These are phyloP conservation scores for Thoreauomyces humboldtii DNA, from an alignment of 192 early-diverging fungal species.

Conservation along the genomic window DNA sequence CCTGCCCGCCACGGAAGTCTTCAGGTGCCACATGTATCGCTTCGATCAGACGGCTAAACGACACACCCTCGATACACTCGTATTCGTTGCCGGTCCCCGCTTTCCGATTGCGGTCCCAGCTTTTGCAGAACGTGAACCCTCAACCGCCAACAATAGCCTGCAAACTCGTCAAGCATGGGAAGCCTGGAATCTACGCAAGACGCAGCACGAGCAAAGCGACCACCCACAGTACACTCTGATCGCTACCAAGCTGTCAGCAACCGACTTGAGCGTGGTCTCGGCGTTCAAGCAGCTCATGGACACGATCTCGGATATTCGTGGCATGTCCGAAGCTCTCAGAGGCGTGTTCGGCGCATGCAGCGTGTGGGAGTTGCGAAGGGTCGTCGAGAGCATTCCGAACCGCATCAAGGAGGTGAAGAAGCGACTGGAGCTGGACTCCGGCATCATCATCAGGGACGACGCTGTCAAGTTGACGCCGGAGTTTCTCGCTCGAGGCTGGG, in stretches of 20 bases:
- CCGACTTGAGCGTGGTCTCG: slow-evolving; percentile 32
- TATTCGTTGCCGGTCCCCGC: slow-evolving; percentile 35
- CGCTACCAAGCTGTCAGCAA: slow-evolving; percentile 37
- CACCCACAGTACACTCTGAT: slow-evolving; percentile 48
- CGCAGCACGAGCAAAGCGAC: slow-evolving; percentile 44
- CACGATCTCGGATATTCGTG: slow-evolving; percentile 46
- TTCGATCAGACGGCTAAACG: slow-evolving; percentile 43
- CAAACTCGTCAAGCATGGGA: slow-evolving; percentile 47
- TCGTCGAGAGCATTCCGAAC: slow-evolving; percentile 45
- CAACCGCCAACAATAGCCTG: slow-evolving; percentile 33
- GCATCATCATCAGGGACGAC: slow-evolving; percentile 52
- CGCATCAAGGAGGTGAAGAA: slow-evolving; percentile 45
- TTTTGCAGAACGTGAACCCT: slow-evolving; percentile 44
- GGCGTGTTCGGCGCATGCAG: slow-evolving; percentile 35
- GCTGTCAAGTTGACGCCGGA: slow-evolving; percentile 47
- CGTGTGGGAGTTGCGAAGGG: slow-evolving; percentile 37
- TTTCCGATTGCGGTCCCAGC: slow-evolving; percentile 38
- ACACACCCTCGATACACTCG: slow-evolving; percentile 46
- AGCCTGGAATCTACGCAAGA: slow-evolving; percentile 38
- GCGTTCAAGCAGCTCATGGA: slow-evolving; percentile 39
- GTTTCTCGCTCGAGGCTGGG: slow-evolving; percentile 42
- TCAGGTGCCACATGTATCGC: slow-evolving; percentile 43
- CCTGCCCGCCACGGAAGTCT: neutral
- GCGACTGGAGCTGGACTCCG: slow-evolving; percentile 38
- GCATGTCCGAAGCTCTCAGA: slow-evolving; percentile 44